Evolutionary conservation across 164 flowering plant species (phyloP).

Genomic region (Magnolia changhungtana): DNA sequence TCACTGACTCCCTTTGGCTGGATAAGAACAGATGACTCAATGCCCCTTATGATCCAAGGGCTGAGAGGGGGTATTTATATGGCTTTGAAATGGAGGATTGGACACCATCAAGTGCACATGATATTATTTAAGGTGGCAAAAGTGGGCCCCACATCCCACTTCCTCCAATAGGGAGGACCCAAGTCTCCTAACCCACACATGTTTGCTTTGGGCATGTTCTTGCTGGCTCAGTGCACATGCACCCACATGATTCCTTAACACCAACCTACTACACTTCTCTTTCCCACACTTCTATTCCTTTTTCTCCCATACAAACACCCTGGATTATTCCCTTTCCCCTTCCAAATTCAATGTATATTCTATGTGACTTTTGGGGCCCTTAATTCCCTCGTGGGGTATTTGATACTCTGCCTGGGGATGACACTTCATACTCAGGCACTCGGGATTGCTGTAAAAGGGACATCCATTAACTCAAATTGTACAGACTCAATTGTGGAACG

Average conservation of each 20-base stretch:
- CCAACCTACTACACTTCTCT: slow-evolving; percentile 11
- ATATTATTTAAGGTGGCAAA: slow-evolving; percentile 5
- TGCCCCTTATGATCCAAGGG: background rate
- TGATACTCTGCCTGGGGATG: background rate
- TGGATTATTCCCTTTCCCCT: slow-evolving; percentile 66
- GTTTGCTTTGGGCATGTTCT: slow-evolving; percentile 30
- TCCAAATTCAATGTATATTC: slow-evolving; percentile 12
- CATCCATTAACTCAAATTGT: background rate
- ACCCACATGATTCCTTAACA: slow-evolving; percentile 47
- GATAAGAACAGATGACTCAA: background rate
- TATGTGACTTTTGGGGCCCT: background rate
- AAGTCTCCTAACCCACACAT: slow-evolving; percentile 7
- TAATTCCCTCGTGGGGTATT: background rate
- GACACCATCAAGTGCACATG: slow-evolving; percentile 30
- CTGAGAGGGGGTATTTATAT: background rate
- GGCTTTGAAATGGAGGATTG: background rate
- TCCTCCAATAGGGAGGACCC: background rate
- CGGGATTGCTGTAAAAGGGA: background rate
- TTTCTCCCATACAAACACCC: slow-evolving; percentile 54
- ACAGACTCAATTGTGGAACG: background rate
- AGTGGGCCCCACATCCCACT: background rate
- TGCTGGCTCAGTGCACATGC: slow-evolving; percentile 56
- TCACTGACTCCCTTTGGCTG: background rate
- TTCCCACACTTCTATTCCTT: slow-evolving; percentile 4
- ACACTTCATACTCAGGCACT: background rate